Conservation (phyloP, 2,329 filamentous ascomycete species). For the Juglanconis sp. region DNA sequence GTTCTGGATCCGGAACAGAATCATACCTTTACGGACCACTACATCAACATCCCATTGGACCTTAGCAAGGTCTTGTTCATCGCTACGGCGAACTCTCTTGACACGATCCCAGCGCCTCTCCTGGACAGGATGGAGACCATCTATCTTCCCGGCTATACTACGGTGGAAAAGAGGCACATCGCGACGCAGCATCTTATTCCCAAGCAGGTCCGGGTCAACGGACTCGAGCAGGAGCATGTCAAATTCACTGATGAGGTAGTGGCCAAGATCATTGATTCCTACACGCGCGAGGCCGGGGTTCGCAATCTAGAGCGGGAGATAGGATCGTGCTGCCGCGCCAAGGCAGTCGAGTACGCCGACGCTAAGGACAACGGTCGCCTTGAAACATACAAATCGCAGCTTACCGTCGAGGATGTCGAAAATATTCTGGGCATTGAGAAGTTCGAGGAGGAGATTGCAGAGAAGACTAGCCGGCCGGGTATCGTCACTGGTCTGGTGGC, state of each 20-base stretch:
- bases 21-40: slow-evolving; percentile 90
- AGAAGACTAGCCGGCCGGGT: slow-evolving; percentile 77
- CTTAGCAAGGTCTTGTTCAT: slow-evolving; percentile 97
- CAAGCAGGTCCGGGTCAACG: slow-evolving; percentile 91
- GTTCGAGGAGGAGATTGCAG: slow-evolving; percentile 93
- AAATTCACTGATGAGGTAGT: slow-evolving; percentile 77
- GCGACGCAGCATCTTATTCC: slow-evolving; percentile 90
- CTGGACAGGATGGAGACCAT: slow-evolving; percentile 98
- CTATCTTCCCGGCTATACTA: slow-evolving; percentile 89
- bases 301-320: slow-evolving; percentile 95
- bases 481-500: slow-evolving; percentile 95
- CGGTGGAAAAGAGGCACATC: slow-evolving; percentile 94
- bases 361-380: slow-evolving; percentile 71
- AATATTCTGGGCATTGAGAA: slow-evolving; percentile 87
- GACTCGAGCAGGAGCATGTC: slow-evolving; percentile 73
- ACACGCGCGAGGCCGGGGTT: slow-evolving; percentile 94
- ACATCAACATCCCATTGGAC: slow-evolving; percentile 92
- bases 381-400: slow-evolving; percentile 67
- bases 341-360: slow-evolving; percentile 92
- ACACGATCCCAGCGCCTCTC: slow-evolving; percentile 90
- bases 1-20: slow-evolving; percentile 98
- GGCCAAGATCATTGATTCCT: slow-evolving; percentile 92
- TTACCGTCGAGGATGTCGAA: slow-evolving; percentile 80
- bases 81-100: slow-evolving; percentile 89
- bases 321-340: slow-evolving; percentile 87